Evolutionary conservation across 1,284 basidiomycete genomes (phyloP).

Genomic region (Ustilago hordei): DNA sequence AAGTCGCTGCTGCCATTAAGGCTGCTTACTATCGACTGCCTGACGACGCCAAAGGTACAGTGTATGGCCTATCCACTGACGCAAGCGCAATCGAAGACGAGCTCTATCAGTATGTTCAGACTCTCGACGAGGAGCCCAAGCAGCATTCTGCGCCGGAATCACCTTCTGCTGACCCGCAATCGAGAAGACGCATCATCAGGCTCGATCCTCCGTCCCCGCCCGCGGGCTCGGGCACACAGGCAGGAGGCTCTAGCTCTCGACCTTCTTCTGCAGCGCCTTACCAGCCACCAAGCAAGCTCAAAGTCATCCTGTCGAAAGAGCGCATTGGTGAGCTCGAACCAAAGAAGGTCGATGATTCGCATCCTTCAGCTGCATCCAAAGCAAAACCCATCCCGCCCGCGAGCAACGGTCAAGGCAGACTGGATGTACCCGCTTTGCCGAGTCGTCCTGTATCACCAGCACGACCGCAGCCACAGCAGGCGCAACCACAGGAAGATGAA

Average conservation of each 20-base stretch:
- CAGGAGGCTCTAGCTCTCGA: not conserved
- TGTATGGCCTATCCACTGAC: constrained; percentile 16
- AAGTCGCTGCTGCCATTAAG: constrained; percentile 82
- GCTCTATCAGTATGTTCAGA: constrained; percentile 81
- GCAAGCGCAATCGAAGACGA: constrained; percentile 72
- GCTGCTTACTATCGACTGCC: constrained; percentile 76
- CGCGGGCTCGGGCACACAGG: not conserved
- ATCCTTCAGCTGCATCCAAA: not conserved
- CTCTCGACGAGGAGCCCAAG: constrained; percentile 72
- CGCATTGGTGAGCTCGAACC: constrained; percentile 49
- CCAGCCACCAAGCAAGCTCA: constrained; percentile 42
- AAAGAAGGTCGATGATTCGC: constrained; percentile 16
- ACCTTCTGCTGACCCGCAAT: not conserved
- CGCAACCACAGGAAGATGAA: constrained; percentile 1
- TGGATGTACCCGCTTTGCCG: constrained; percentile 15
- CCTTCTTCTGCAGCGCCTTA: constrained; percentile 8
- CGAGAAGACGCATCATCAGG: constrained; percentile 33
- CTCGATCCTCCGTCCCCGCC: constrained; percentile 25
- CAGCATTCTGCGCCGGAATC: not conserved
- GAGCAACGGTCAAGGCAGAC: not conserved
- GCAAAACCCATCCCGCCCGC: not conserved
- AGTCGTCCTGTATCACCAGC: constrained; percentile 22
- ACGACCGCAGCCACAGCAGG: not conserved
- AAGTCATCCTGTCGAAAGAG: constrained; percentile 49
- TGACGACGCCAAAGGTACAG: constrained; percentile 69